Evolutionary conservation across 1,284 basidiomycete genomes (phyloP), one percentile per base, ranked within the genome.

Genomic region (Melampsora abietis-canadensis): DNA sequence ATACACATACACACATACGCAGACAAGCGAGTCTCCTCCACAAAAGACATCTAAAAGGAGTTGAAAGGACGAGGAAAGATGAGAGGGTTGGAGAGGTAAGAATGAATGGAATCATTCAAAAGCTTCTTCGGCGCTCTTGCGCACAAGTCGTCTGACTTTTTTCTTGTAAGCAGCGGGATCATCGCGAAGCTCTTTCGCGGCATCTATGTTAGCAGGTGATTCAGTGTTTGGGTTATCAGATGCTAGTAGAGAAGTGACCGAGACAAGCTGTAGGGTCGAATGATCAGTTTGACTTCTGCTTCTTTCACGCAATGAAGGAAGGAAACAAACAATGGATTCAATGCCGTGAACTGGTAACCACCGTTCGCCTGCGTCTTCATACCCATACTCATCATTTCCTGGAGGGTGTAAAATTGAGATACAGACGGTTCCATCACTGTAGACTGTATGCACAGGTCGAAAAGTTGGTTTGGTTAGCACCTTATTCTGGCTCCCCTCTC

Each of bases 321-420:
- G 44, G 31, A 47, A 19, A 47, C 94, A 82, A 79, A 97, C 95
- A 77, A 99, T 98, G 12, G 93, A 94, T 84, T 98, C 94, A 60
- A 97, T 90, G 0, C 91, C 92, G 81, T 98, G 96, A 27, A 99
- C 93, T 0, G 96, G 96, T 82, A 95, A 85, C 96, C 96, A 99
- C 77, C 96, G 85, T 85, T 99, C 96, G 66, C 92, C 90, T 0
- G 96, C 94, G 80, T 97, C 92, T 82, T 99, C 96, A 80, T 94
- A 98, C 8, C 96, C 96, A 82, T 92, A 98, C 83, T 98, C 91
- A 83, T 99, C 96, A 76, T 95, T 92, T 64, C 94, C 95, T 1
- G 96, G 96, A 47, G 92, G 88, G 81, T 99, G 95, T 40, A 73
- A 44, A 62, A 73, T 73, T 0, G 70, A 73, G 27, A 73, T 73